Evolutionary conservation across 345 rosid genomes (phyloP), one percentile per base, ranked within the genome.

Genomic region (Trapa bicornis): DNA sequence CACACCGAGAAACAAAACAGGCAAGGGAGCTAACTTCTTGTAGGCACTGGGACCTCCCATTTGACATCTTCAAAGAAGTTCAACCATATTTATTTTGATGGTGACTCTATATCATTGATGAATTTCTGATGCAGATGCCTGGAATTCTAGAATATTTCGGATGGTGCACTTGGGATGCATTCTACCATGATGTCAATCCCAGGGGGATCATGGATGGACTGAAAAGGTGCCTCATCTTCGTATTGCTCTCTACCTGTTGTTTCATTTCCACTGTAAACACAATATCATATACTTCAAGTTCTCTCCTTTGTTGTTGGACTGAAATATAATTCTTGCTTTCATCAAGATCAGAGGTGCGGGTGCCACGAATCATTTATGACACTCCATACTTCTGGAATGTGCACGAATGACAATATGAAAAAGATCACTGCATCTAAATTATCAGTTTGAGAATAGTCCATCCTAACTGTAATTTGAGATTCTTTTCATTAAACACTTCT

Each of bases 121-220:
- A 62, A 54, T 56, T 14, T 47, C 33, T 36, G n/a, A 22, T 79
- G 80, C 82, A 83, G 87, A 72, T 72, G 83, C 89, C 89, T 7
- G 84, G 73, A 68, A 81, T 85, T 37, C 54, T 81, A 37, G 85
- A 83, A 72, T 81, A 83, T 74, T 85, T 85, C 47, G 83, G 89
- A 37, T 81, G 87, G 89, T 83, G 87, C 79, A 83, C 85, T 33
- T 85, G 85, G 89, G 83, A 83, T 81, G 87, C 89, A 29, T 85
- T 85, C 63, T 85, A 81, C 75, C 74, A 71, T 2, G 69, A 70
- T 32, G 87, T 83, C 61, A 79, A 81, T 76, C 85, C 85, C 63
- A 64, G 76, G 70, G 87, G 87, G 74, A 83, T 85, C 50, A 79
- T 63, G 75, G 81, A 81, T 33, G 87, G 89, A 36, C 76, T 81